Conservation (phyloP, 176 grass and related monocot genomes). For the Ampelocalamus luodianensis region DNA sequence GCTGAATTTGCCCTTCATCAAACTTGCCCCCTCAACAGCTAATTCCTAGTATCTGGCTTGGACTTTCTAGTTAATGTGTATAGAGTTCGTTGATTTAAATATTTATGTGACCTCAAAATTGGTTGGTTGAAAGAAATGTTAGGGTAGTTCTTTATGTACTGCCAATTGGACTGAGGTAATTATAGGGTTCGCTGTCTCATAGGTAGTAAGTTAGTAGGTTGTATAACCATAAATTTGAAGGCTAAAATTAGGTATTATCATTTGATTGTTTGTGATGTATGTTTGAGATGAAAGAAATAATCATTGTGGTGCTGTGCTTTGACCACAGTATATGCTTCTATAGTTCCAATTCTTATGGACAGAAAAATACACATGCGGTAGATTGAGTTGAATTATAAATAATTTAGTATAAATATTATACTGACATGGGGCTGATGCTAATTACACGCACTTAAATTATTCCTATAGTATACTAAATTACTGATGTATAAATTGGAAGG, state of each 20-base stretch:
- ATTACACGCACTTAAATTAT: neutral
- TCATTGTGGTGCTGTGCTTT: neutral
- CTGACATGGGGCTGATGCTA: neutral
- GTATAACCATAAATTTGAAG: constrained; percentile 9
- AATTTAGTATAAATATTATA: neutral
- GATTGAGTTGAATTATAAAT: neutral
- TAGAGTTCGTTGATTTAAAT: neutral
- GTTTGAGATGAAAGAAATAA: neutral
- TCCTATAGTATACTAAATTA: neutral
- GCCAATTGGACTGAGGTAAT: neutral
- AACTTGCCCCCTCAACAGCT: neutral
- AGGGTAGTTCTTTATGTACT: neutral
- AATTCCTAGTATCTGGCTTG: neutral
- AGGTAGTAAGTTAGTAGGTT: neutral
- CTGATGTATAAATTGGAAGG: neutral
- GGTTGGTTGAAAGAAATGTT: neutral
- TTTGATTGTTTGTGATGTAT: neutral
- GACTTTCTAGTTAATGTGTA: neutral
- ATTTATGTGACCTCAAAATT: neutral
- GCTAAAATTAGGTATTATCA: neutral
- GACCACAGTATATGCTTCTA: neutral
- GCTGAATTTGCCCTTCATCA: neutral
- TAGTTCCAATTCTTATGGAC: neutral
- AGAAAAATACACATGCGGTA: neutral
- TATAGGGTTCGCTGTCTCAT: neutral